phyloP scores from a whole-genome alignment of 2,329 filamentous ascomycete species.

The Arthrobotrys iridis region DNA sequence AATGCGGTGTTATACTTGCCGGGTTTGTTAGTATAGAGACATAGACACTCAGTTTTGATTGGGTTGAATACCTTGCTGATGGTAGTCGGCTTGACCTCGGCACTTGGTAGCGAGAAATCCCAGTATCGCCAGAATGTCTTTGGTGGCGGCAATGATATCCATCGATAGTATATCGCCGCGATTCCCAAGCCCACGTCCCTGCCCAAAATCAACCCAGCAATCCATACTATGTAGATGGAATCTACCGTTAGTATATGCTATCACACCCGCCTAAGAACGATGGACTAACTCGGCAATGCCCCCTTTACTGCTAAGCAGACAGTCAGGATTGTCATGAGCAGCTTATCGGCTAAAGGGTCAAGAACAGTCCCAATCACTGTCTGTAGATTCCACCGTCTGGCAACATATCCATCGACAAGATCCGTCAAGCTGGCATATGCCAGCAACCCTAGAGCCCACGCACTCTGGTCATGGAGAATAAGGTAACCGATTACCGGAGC shows the following conservation, averaged over 20 bases:
- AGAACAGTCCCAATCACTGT: slow-evolving; percentile 95
- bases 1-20: slow-evolving; percentile 82
- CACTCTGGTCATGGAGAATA: slow-evolving; percentile 82
- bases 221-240: slow-evolving; percentile 71
- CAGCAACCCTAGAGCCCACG: slow-evolving; percentile 83
- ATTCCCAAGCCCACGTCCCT: slow-evolving; percentile 84
- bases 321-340: slow-evolving; percentile 91
- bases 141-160: slow-evolving; percentile 89
- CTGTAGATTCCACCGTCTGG: slow-evolving; percentile 83
- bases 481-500: slow-evolving; percentile 89
- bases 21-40: slow-evolving; percentile 58
- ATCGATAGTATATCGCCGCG: slow-evolving; percentile 92
- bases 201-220: slow-evolving; percentile 89
- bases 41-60: slow-evolving; percentile 62
- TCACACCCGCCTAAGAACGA: not conserved
- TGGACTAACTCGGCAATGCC: slow-evolving; percentile 71
- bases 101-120: slow-evolving; percentile 93
- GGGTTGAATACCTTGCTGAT: slow-evolving; percentile 75
- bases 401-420: slow-evolving; percentile 92
- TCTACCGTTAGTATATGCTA: slow-evolving; percentile 16
- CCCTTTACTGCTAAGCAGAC: slow-evolving; percentile 85
- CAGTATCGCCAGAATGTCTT: slow-evolving; percentile 94
- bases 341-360: slow-evolving; percentile 96
- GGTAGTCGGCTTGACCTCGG: slow-evolving; percentile 82
- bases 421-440: slow-evolving; percentile 92